Base-by-base conservation (phyloP, 768 basidiomycete genomes). In the Punctularia strigosozonata region DNA sequence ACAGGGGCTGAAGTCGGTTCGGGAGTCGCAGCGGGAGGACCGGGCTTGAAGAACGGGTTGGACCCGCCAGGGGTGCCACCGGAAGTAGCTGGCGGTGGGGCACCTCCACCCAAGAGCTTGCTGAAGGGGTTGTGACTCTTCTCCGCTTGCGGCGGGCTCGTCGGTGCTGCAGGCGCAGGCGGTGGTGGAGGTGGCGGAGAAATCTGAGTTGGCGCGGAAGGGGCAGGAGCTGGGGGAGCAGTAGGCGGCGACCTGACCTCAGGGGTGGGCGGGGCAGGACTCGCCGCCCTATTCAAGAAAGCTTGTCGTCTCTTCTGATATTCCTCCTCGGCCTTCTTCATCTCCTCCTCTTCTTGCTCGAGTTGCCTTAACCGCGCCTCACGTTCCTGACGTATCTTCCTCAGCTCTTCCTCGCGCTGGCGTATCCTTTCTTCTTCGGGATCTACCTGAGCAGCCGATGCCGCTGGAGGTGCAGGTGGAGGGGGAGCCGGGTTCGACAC, bases 51-150 rank as follows among this genome's bases (percentile, higher is more conserved):
- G 64, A 81, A 95, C 0, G 91, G 89, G 50, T 94, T 94, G 20
- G 71, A 75, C 36, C 65, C 63, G 31, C 68, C 74, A n/a, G n/a
- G n/a, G 6, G 62, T 67, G 26, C 59, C 57, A 42, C 55, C 35
- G 13, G 61, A 49, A 15, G 60, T 39, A 0, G 61, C 42, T 13
- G 68, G 47, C 2, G 68, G 42, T 5, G 63, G 31, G 15, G 62
- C 59, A 8, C 64, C 69, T 36, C 71, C 68, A 41, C 70, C 69
- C 46, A 75, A 68, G 30, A 88, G 48, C 10, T 73, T 71, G 56
- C 74, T 83, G 56, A 92, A 92, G 0, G 89, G 89, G 56, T 91
- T 91, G 37, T 65, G 68, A 4, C 75, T 64, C 47, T 76, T 77
- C 26, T 74, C 67, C 1, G 55, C 37, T 15, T 66, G 52, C 24